A percentile compares a stretch with the other conserved stretches of the same genome.
Conservation (phyloP, 1,284 basidiomycete genomes). For the Malassezia slooffiae region DNA sequence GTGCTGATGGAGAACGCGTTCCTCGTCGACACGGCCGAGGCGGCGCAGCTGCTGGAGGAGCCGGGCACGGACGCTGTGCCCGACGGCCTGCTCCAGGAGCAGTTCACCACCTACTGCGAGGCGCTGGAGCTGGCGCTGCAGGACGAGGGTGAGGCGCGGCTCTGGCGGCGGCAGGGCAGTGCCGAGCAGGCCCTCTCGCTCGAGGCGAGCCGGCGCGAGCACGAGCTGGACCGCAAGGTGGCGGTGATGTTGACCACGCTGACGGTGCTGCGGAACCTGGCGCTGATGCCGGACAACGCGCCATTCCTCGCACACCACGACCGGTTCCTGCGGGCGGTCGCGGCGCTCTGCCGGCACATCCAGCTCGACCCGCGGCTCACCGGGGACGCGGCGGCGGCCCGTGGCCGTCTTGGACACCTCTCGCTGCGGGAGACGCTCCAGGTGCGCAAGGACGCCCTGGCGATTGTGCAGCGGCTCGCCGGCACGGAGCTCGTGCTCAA, state of each 20-base stretch:
- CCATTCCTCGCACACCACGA: constrained; percentile 59
- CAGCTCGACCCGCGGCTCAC: constrained; percentile 20
- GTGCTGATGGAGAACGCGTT: constrained; percentile 74
- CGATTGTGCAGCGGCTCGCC: constrained; percentile 62
- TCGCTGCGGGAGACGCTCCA: constrained; percentile 52
- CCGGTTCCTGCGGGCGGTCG: constrained; percentile 57
- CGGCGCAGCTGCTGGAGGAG: background rate
- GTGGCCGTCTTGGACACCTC: no score
- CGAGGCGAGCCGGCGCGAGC: constrained; percentile 22
- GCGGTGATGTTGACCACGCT: constrained; percentile 62
- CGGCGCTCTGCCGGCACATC: constrained; percentile 37
- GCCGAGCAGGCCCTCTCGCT: no score
- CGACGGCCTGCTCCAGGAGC: background rate
- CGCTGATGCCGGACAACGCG: constrained; percentile 62
- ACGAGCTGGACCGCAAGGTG: constrained; percentile 42
- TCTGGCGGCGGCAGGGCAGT: constrained; percentile 19
- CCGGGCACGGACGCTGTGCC: no score
- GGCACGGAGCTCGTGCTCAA: constrained; percentile 51
- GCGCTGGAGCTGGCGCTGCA: constrained; percentile 32
- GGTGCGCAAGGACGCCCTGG: constrained; percentile 66
- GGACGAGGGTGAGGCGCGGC: constrained; percentile 32
- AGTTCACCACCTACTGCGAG: constrained; percentile 22
- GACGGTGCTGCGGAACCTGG: constrained; percentile 77
- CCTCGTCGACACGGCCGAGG: constrained; percentile 49
- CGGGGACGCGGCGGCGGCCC: no score